Percentiles rank a stretch among this genome's conserved stretches.
Conservation (phyloP, 306 rosid species). For the Rosa lucieae region DNA sequence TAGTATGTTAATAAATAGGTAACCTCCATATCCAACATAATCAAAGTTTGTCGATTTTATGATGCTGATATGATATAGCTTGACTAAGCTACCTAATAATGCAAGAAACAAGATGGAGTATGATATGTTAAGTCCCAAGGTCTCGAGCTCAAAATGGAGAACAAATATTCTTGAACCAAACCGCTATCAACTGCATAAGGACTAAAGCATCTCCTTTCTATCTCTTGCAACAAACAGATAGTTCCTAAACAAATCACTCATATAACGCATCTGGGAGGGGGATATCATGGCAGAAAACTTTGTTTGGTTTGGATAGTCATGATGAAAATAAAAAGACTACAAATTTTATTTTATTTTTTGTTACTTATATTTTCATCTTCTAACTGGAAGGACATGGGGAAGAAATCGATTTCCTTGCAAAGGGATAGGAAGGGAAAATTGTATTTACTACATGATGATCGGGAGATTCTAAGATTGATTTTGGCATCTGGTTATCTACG, state of each 20-base stretch:
- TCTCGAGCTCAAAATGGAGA: neutral
- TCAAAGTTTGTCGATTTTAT: neutral
- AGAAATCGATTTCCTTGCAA: neutral
- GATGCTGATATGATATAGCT: neutral
- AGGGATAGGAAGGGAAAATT: conserved; percentile 3
- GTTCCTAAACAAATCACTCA: neutral
- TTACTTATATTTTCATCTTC: neutral
- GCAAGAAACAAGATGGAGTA: neutral
- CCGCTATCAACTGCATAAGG: neutral
- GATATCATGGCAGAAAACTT: neutral
- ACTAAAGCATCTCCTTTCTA: neutral
- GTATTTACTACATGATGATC: neutral
- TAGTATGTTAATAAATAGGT: neutral
- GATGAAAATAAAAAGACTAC: neutral
- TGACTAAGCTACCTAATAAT: neutral
- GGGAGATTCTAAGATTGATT: neutral
- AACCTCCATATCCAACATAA: neutral
- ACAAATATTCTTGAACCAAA: conserved; percentile 2
- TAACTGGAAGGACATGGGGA: neutral
- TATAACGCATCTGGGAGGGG: neutral
- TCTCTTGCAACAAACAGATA: neutral
- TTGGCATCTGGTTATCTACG: neutral
- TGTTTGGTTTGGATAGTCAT: neutral
- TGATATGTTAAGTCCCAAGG: neutral
- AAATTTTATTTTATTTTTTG: neutral